Evolutionary conservation across 2,329 filamentous ascomycete genomes (phyloP).

Genomic region (Xylaria sp.): DNA sequence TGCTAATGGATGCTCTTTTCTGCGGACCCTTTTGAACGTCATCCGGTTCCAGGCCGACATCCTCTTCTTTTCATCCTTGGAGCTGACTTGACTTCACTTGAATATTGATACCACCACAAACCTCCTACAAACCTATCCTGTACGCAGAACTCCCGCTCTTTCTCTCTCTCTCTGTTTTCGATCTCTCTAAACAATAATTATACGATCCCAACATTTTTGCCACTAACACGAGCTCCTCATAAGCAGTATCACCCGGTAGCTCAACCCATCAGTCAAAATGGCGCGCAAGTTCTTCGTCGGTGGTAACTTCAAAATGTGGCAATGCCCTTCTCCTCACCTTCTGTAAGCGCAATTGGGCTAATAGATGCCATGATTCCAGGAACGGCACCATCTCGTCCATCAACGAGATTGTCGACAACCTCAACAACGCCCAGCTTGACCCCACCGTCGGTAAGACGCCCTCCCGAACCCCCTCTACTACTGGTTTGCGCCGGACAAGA

Average conservation of each 20-base stretch:
- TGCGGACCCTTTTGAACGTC: constrained; percentile 6
- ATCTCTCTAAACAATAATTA: too few relatives aligned
- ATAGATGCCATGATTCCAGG: constrained; percentile 46
- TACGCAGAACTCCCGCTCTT: not conserved
- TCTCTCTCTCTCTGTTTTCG: not conserved
- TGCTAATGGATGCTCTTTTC: constrained; percentile 8
- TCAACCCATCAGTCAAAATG: constrained; percentile 54
- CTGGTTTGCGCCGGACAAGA: not conserved
- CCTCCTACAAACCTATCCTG: not conserved
- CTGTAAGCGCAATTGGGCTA: constrained; percentile 2
- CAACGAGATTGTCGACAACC: constrained; percentile 81
- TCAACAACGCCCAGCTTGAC: constrained; percentile 82
- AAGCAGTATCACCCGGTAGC: not conserved
- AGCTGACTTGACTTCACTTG: not conserved
- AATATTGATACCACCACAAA: not conserved
- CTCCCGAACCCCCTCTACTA: constrained; percentile 2
- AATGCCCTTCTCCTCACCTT: constrained; percentile 26
- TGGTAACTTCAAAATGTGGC: constrained; percentile 99
- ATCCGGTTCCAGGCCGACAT: not conserved
- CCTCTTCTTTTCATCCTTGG: not conserved
- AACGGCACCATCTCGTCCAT: constrained; percentile 89
- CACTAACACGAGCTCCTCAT: not conserved
- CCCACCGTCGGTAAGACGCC: constrained; percentile 60
- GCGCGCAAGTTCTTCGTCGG: constrained; percentile 95
- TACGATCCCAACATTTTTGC: too few relatives aligned